Base-by-base conservation (phyloP, 2,329 filamentous ascomycete genomes). In the Salinomyces thailandicus region DNA sequence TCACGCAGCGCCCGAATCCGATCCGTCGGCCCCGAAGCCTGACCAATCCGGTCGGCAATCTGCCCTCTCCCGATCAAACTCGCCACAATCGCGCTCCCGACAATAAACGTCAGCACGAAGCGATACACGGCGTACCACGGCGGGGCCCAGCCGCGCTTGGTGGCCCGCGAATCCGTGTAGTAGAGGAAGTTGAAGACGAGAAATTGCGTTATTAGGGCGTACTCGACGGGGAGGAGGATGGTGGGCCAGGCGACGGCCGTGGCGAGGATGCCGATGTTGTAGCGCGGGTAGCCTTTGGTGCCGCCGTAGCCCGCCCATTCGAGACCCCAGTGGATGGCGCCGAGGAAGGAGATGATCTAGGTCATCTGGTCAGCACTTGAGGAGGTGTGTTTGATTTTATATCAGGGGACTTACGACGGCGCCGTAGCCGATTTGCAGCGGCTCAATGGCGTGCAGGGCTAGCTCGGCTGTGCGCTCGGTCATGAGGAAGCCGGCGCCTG, bases 291-390 rank as follows among this genome's bases (percentile, higher is more conserved):
- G 36, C 84, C 81, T 39, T 82, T 79, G 43, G 72, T 51, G 54
- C 74, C 62, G 61, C 79, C 64, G 59, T 70, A 79, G 63, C 80
- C 66, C 34, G 82, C 82, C 59, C 80, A 93, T 62, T 94, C 86
- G 13, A 94, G 70, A 38, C 87, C 87, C 82, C 89, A 95, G 62
- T 95, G 89, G 52, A 94, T 79, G 20, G 87, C 87, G 30, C 89
- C 89, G 1, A 95, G 74, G 69, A 94, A 95, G 18, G 86, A 93
- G 51, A 94, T 82, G 52, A 94, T 91, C 77, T 81, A 18, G 22
- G 9, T 12, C 13, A 17, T 19, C 17, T 15, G 9, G 27, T 8
- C 22, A 17, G 36, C 7, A n/a, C n/a, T n/a, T n/a, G n/a, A n/a
- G n/a, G n/a, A n/a, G n/a, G n/a, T n/a, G 35, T 29, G 31, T 37